Base-by-base conservation (phyloP, 2,329 filamentous ascomycete species). In the Onygenales sp. region DNA sequence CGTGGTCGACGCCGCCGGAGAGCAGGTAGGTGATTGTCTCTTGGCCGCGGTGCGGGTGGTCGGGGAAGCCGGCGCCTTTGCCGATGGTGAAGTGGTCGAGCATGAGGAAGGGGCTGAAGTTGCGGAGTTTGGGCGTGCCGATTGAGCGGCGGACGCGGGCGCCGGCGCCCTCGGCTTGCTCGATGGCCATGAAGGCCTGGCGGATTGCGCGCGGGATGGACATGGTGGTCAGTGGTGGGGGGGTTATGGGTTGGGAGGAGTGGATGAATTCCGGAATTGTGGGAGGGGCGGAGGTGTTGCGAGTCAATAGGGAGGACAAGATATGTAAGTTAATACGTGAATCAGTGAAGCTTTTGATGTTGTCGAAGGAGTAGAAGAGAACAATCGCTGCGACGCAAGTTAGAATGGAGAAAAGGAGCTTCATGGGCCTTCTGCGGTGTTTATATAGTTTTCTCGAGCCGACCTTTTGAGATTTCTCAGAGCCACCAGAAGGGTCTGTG, bases 41-140 rank as follows among this genome's bases (percentile, higher is more conserved):
- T 70, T 95, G 89, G 40, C 91, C 90, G 40, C 89, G 80, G 66
- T 86, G 83, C 0, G 82, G 82, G 65, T 96, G 91, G 67, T 96
- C 91, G 0, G 91, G 90, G 67, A 96, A 96, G 0, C 91, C 91
- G 8, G 90, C 87, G 54, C 87, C 88, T 1, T 85, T 83, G 51
- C 82, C 80, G 62, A 93, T 82, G 52, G 78, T 81, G 75, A 96
- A 96, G 74, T 96, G 88, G 67, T 97, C 92, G 46, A 96, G 86
- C 90, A 97, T 95, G 44, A 96, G 78, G 73, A 97, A 96, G 0
- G 92, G 93, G 11, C 85, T 88, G 70, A 97, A 86, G 75, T 95
- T 89, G 65, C 85, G 83, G 21, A 97, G 78, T 59, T 86, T 79
- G 4, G 87, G 79, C 1, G 89, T 95, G 61, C 92, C 92, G 59